Base-by-base conservation (phyloP, 179 eudicot genomes). In the Gypsophila paniculata region DNA sequence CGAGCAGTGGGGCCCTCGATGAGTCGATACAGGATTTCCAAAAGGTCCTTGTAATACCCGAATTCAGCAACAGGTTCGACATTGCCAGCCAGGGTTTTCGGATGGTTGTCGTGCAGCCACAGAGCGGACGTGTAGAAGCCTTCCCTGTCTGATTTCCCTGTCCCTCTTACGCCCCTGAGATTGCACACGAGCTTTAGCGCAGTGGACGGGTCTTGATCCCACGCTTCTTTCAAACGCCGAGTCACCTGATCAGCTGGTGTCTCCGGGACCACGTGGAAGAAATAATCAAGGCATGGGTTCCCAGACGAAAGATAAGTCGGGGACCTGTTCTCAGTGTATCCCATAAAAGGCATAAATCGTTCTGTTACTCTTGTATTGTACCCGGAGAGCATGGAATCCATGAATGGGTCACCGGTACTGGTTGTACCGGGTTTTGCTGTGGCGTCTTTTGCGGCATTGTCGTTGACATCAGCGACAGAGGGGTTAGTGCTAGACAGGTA, bases 101-200 rank as follows among this genome's bases (percentile, higher is more conserved):
- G 90, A 60, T 86, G 86, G 59, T 80, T 14, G 4, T 58, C 4
- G 25, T 84, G 83, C 1, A 86, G 72, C 88, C 90, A 86, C 5
- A 82, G 36, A 42, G 82, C 85, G 0, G 83, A 82, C 2, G 82
- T 72, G 32, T 82, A 86, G 46, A 69, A 82, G 0, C 87, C 81
- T 53, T 82, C 79, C 36, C 82, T 81, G 49, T 86, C 86, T 3
- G 86, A 71, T 38, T 84, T 84, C 2, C 88, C 90, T 21, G 84
- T 79, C 17, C 88, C 90, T 2, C 86, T 61, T 4, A 84, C 82
- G 25, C 84, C 86, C 55, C 90, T 57, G 38, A 79, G 78, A 59
- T 86, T 82, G 49, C 79, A 84, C 19, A 86, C 73, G 10, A 84
- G 82, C 70, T 86, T 84, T 6, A 86, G 74, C 1, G 90, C 71